Evolutionary conservation across 371 early-diverging fungal species (phyloP), one percentile per base, ranked within the genome.

Genomic region (Rhizopus sp.): DNA sequence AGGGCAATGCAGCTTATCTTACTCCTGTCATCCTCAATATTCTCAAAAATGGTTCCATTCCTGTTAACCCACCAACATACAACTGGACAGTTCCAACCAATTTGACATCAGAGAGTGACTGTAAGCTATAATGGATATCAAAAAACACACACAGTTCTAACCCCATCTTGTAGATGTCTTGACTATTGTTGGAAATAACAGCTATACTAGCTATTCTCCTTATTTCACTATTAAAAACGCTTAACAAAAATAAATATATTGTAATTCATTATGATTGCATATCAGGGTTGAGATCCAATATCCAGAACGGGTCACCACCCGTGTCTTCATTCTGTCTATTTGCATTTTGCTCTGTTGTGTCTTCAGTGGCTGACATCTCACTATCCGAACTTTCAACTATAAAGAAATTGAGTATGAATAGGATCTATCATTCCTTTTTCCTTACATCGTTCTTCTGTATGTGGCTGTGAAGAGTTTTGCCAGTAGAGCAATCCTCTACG

Each of bases 231-330:
- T 60, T 23, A 29, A 17, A 16, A 13, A 49, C 4, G 40, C 12
- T 51, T 35, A 23, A 23, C 23, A 38, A 51, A 38, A 51, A 37
- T 16, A 42, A 35, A 8, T 50, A 29, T n/a, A 13, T 32, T 48
- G 8, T 7, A 34, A 15, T 37, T 35, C 17, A 35, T 37, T 56
- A 60, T 9, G 65, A 39, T 40, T 59, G 63, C 55, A 75, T 63
- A 50, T 78, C 79, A n/a, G 80, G 80, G 54, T 80, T 80, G 17
- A 80, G 70, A 60, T 80, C 80, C 45, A 80, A 49, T 34, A 76
- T 70, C 74, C 76, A 80, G 45, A 80, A 70, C n/a, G 75, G 68
- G 49, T 74, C 73, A 12, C 70, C 69, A 31, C 63, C 64, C 32
- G 66, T 41, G 16, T 73, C 75, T 48, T 71, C 80, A 10, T 55